Evolutionary conservation across 2,329 filamentous ascomycete species (phyloP).

Genomic region (Chlorencoelia australis): DNA sequence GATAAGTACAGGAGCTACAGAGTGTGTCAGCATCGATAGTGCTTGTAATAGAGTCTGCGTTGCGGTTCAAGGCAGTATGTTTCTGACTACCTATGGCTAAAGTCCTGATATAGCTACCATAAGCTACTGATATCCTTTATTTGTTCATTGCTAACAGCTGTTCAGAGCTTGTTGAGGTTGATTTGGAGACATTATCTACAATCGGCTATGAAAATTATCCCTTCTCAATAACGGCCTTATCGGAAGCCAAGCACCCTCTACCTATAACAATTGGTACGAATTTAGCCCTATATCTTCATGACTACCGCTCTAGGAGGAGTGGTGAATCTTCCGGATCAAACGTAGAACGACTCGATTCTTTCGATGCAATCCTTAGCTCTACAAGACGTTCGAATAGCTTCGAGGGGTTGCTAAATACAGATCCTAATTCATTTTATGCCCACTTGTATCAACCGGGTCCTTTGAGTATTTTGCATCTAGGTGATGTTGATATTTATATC

Average conservation of each 20-base stretch:
- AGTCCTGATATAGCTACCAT: neutral
- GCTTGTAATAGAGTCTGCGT: constrained; percentile 61
- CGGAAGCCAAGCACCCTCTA: constrained; percentile 51
- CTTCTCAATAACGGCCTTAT: constrained; percentile 76
- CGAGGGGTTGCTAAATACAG: constrained; percentile 30
- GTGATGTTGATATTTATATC: constrained; percentile 70
- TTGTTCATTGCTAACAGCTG: neutral
- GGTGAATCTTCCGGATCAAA: constrained; percentile 13
- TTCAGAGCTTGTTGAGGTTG: constrained; percentile 64
- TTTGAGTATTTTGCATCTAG: constrained; percentile 69
- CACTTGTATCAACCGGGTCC: constrained; percentile 72
- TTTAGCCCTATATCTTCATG: constrained; percentile 71
- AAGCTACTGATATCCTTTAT: neutral
- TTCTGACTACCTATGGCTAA: neutral
- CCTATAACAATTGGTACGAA: constrained; percentile 81
- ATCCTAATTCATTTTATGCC: constrained; percentile 50
- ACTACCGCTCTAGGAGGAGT: constrained; percentile 45
- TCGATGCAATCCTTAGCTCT: constrained; percentile 20
- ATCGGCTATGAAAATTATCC: constrained; percentile 64
- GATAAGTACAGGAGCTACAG: constrained; percentile 64
- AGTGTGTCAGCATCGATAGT: constrained; percentile 74
- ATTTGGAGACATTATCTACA: constrained; percentile 62
- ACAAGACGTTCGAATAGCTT: constrained; percentile 17
- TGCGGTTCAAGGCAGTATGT: constrained; percentile 60
- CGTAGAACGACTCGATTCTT: constrained; percentile 18